Evolutionary conservation across 768 basidiomycete species (phyloP).

Genomic region (Kwoniella heveanensis): DNA sequence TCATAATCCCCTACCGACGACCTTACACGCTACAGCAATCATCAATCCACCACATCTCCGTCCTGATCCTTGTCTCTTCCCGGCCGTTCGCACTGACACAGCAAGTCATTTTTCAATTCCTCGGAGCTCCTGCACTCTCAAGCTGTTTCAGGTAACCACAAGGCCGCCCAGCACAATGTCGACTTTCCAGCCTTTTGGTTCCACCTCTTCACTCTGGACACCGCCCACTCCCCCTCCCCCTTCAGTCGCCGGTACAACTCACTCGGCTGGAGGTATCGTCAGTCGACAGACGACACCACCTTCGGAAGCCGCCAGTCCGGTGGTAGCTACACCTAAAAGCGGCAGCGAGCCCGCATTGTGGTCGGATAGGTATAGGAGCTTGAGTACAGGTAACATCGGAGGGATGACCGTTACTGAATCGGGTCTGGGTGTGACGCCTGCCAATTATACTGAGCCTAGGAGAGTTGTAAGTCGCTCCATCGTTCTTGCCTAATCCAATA

Average conservation of each 20-base stretch:
- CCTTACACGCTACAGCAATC: too few species aligned
- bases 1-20: too few species aligned
- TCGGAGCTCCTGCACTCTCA: too few species aligned
- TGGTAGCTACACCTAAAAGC: slow-evolving; percentile 15
- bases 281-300: slow-evolving; percentile 16
- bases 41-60: too few species aligned
- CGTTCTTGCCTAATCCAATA: not conserved
- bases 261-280: not conserved
- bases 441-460: slow-evolving; percentile 5
- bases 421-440: not conserved
- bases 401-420: slow-evolving; percentile 1
- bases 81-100: too few species aligned
- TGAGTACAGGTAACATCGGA: slow-evolving; percentile 13
- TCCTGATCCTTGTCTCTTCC: too few species aligned
- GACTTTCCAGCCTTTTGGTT: slow-evolving; percentile 24
- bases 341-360: slow-evolving; percentile 4
- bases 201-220: slow-evolving; percentile 8
- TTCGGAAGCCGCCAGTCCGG: slow-evolving; percentile 10
- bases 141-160: not conserved
- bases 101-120: slow-evolving; percentile 14
- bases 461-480: slow-evolving; percentile 10
- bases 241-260: not conserved
- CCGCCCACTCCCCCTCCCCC: slow-evolving; percentile 10
- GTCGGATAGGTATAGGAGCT: slow-evolving; percentile 19
- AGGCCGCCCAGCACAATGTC: not conserved